A percentile compares a stretch with the other conserved stretches of the same genome.
Conservation (phyloP, 345 rosid genomes). For the Citrus reticulata region DNA sequence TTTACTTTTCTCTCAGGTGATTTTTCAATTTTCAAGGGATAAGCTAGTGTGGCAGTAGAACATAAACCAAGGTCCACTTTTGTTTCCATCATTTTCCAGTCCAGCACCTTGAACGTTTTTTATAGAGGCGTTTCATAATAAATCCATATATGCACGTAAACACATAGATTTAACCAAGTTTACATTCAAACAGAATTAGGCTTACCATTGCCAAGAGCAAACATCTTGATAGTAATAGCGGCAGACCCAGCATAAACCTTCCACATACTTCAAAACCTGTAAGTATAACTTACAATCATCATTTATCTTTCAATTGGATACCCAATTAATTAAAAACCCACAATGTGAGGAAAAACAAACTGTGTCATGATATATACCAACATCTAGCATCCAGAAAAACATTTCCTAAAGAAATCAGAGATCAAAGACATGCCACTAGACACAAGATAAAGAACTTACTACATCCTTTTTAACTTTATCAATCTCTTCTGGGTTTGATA, state of each 20-base stretch:
- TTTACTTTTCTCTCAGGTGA: not conserved
- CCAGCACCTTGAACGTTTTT: not conserved
- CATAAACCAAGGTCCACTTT: not conserved
- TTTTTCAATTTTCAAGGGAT: conserved; percentile 1
- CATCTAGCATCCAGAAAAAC: conserved; percentile 1
- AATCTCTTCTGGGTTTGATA: conserved; percentile 55
- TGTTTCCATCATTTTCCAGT: not conserved
- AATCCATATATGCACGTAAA: not conserved
- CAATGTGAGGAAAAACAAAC: not conserved
- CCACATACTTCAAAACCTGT: conserved; percentile 89
- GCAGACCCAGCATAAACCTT: conserved; percentile 98
- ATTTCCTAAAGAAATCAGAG: not conserved
- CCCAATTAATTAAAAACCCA: not conserved
- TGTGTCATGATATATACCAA: not conserved
- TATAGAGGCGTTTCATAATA: not conserved
- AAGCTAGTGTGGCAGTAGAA: not conserved
- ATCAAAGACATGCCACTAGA: not conserved
- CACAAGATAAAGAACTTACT: conserved; percentile 43
- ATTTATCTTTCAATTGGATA: not conserved
- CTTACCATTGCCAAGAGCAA: conserved; percentile 97
- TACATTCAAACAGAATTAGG: conserved; percentile 10
- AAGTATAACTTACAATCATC: conserved; percentile 14
- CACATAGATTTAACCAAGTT: not conserved
- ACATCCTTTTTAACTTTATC: conserved; percentile 64
- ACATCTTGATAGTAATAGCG: conserved; percentile 96